A percentile compares a stretch with the other conserved stretches of the same genome.
Evolutionary conservation across 495 filamentous ascomycete species (phyloP).

Genomic region (Penicillium crystallinum): DNA sequence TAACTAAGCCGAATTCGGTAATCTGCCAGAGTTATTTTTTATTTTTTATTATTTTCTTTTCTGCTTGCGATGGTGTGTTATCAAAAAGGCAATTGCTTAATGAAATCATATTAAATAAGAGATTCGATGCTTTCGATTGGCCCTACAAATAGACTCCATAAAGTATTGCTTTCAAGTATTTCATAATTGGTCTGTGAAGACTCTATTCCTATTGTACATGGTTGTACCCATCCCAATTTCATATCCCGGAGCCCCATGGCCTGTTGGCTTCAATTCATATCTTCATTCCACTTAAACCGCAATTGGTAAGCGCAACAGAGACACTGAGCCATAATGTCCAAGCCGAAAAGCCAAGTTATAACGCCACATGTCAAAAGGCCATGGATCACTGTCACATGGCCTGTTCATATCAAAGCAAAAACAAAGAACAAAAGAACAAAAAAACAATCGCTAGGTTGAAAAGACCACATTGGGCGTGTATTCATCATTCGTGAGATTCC

Average conservation of each 20-base stretch:
- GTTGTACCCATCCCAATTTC: conserved; percentile 8
- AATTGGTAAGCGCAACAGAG: neutral
- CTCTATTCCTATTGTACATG: conserved; percentile 23
- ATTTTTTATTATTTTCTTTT: neutral
- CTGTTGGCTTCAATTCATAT: too few species aligned
- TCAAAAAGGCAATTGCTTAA: neutral
- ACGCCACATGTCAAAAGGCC: conserved; percentile 4
- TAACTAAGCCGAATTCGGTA: conserved; percentile 28
- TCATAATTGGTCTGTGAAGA: conserved; percentile 1
- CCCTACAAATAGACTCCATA: neutral
- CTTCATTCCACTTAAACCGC: neutral
- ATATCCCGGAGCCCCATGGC: neutral
- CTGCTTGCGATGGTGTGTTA: neutral
- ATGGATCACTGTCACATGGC: conserved; percentile 5
- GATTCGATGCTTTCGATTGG: neutral
- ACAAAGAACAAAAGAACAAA: conserved; percentile 9
- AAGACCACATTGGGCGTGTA: conserved; percentile 16
- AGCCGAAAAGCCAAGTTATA: conserved; percentile 7
- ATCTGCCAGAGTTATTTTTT: conserved; percentile 19
- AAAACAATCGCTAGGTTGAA: conserved; percentile 12
- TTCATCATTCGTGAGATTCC: conserved; percentile 33
- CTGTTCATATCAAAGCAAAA: neutral
- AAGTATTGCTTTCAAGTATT: conserved; percentile 3
- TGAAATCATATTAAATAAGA: neutral
- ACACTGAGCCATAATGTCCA: conserved; percentile 2